phyloP scores from a whole-genome alignment of 108 stramenopile species.

The Aureococcus anophagefferens region DNA sequence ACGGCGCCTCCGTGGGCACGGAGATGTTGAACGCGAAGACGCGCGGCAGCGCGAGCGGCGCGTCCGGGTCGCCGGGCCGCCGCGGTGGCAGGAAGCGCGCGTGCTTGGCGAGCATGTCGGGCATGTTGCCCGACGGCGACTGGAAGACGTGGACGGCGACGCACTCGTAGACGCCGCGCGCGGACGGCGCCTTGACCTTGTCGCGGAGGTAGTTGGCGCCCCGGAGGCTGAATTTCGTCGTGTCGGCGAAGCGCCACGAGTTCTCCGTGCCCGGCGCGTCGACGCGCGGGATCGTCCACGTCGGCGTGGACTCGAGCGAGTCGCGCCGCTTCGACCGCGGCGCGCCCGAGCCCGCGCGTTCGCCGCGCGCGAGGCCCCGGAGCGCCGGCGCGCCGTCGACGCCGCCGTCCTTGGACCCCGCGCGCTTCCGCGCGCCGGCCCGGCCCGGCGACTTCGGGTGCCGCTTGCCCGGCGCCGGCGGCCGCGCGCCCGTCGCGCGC shows the following conservation, averaged over 20 bases:
- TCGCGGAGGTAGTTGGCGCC: neutral
- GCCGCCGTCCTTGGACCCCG: too few relatives aligned
- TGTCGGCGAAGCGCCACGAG: neutral
- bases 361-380: too few relatives aligned
- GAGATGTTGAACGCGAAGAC: neutral
- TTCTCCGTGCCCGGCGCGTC: neutral
- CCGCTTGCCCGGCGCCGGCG: too few relatives aligned
- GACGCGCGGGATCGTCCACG: neutral
- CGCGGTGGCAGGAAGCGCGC: too few relatives aligned
- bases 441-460: too few relatives aligned
- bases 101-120: neutral
- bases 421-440: too few relatives aligned
- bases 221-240: neutral
- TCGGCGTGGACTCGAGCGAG: neutral
- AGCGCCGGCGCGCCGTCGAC: too few relatives aligned
- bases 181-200: neutral
- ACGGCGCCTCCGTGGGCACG: neutral
- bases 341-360: too few relatives aligned
- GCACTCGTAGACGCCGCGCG: neutral
- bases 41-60: neutral
- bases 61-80: neutral
- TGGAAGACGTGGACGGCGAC: neutral
- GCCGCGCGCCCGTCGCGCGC: too few relatives aligned
- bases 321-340: too few relatives aligned
- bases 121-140: neutral